A percentile compares a stretch with the other conserved stretches of the same genome.
Conservation (phyloP, 2,329 filamentous ascomycete genomes). For the Cordyceps fumosorosea region DNA sequence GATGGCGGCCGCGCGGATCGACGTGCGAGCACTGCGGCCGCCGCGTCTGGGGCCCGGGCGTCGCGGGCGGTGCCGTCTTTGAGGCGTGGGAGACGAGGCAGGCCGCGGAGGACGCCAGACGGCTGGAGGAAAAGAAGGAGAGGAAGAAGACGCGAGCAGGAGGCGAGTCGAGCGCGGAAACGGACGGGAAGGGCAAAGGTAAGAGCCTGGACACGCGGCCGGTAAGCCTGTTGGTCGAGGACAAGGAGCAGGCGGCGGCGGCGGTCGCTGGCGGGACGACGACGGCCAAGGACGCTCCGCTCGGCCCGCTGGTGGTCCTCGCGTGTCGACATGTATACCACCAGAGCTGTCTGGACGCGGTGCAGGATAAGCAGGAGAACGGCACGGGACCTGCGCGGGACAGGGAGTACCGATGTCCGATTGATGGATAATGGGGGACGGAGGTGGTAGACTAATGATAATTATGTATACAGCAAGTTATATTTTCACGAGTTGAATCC, state of each 20-base stretch:
- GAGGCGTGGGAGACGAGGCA: constrained; percentile 70
- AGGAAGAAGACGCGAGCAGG: constrained; percentile 18
- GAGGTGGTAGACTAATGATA: background rate
- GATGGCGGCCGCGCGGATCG: constrained; percentile 83
- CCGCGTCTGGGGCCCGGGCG: constrained; percentile 83
- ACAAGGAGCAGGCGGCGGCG: constrained; percentile 16
- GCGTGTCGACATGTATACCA: constrained; percentile 68
- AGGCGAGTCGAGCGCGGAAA: constrained; percentile 16
- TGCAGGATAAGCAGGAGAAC: constrained; percentile 48
- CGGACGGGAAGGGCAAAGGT: constrained; percentile 34
- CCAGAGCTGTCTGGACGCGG: constrained; percentile 59
- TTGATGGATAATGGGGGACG: constrained; percentile 41
- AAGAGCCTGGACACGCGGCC: constrained; percentile 35
- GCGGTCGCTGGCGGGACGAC: too few species aligned
- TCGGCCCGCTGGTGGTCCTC: constrained; percentile 60
- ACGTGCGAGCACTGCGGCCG: constrained; percentile 81
- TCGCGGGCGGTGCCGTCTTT: constrained; percentile 64
- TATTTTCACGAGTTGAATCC: background rate
- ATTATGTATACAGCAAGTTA: constrained; percentile 1
- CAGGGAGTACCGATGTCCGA: constrained; percentile 48
- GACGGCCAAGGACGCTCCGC: constrained; percentile 36
- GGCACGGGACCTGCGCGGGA: constrained; percentile 38
- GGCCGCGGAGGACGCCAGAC: constrained; percentile 38
- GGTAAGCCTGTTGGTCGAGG: constrained; percentile 32
- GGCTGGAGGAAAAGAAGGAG: constrained; percentile 31